A percentile compares a stretch with the other conserved stretches of the same genome.
phyloP scores from a whole-genome alignment of 257 asterid species.

The Lantana camara region DNA sequence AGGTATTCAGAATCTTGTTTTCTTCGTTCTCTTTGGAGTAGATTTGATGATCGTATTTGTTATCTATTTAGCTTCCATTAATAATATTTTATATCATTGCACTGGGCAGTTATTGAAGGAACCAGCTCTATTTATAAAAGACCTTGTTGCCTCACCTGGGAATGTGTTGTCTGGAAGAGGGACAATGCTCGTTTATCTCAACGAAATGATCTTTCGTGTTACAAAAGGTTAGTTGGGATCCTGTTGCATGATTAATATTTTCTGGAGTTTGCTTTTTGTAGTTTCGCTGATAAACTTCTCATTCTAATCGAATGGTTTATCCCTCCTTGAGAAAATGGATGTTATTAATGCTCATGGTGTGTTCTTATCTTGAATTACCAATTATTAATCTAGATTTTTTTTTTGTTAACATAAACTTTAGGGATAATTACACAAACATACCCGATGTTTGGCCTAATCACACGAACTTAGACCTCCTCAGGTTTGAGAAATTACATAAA shows the following conservation, averaged over 20 bases:
- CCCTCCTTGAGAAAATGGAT: too few species aligned
- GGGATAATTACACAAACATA: too few species aligned
- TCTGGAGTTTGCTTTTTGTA: background rate
- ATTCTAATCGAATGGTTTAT: too few species aligned
- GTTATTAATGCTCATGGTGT: too few species aligned
- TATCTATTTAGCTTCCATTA: background rate
- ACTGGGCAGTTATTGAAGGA: constrained; percentile 54
- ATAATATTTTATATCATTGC: constrained; percentile 11
- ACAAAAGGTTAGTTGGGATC: constrained; percentile 33
- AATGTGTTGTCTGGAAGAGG: constrained; percentile 34
- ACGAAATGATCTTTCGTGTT: constrained; percentile 26
- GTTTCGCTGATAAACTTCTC: background rate
- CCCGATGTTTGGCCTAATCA: too few species aligned
- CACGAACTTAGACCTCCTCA: too few species aligned
- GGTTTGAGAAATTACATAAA: too few species aligned
- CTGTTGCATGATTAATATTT: background rate
- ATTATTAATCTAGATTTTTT: too few species aligned
- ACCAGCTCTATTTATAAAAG: constrained; percentile 44
- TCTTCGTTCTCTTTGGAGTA: constrained; percentile 1
- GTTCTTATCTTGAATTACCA: too few species aligned
- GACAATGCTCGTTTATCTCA: constrained; percentile 24
- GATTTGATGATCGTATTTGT: background rate
- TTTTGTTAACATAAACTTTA: too few species aligned
- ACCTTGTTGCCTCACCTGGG: constrained; percentile 33
- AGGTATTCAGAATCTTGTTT: constrained; percentile 43